These are phyloP conservation scores for Heracleum sosnowskyi DNA, from an alignment of 129 eudicot species.

Conservation along the genomic window DNA sequence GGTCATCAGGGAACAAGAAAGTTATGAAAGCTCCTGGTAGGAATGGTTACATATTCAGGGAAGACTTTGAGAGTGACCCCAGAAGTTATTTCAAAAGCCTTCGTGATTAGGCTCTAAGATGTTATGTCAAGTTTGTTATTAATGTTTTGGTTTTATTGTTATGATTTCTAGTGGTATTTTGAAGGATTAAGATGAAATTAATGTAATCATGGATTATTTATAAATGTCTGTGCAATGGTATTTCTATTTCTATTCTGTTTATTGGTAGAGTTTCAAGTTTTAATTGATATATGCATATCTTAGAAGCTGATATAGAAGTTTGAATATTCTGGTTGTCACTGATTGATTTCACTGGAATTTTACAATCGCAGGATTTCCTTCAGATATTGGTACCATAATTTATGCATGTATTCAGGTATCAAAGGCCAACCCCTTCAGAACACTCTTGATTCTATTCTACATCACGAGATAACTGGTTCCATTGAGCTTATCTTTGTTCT, in stretches of 20 bases:
- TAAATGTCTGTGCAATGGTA: too few species aligned
- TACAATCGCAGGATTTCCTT: constrained; percentile 71
- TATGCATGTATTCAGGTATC: constrained; percentile 60
- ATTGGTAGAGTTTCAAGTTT: too few species aligned
- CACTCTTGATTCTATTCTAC: constrained; percentile 20
- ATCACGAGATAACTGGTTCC: background rate
- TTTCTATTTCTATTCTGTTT: too few species aligned
- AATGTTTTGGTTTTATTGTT: background rate
- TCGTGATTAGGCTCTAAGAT: background rate
- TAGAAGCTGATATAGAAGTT: too few species aligned
- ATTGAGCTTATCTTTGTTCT: background rate
- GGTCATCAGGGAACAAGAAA: background rate
- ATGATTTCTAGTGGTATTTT: too few species aligned
- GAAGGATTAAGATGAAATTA: background rate
- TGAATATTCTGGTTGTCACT: too few species aligned
- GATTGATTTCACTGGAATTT: too few species aligned
- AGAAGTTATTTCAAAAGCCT: background rate
- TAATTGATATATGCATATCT: too few species aligned
- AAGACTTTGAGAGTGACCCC: background rate
- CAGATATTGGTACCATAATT: constrained; percentile 56
- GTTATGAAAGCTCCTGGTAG: constrained; percentile 3
- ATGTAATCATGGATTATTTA: background rate
- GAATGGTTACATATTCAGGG: background rate
- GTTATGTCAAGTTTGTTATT: too few species aligned
- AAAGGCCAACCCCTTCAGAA: too few species aligned